Evolutionary conservation across 306 rosid species (phyloP), one percentile per base, ranked within the genome.

Genomic region (Trifolium repens): DNA sequence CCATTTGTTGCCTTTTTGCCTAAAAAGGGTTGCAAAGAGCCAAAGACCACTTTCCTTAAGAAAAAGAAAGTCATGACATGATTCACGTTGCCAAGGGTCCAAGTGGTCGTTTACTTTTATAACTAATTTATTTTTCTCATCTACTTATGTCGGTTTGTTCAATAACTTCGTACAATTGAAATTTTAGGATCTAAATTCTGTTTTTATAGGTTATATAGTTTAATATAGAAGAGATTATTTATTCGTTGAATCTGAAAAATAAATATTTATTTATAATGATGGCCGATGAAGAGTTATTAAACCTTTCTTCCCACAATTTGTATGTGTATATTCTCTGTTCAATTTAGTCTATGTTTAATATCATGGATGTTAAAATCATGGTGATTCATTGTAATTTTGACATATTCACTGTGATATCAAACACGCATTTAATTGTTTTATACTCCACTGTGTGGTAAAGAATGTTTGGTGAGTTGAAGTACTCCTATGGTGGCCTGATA

Each of bases 21-120:
- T n/a, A 22, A 9, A 37, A 67, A 67, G 58, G 17, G 40, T 24
- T 47, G 34, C 70, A 24, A 44, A 0, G 10, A 47, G 47, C 75
- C 70, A 22, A 43, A 0, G 11, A 47, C 40, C 75, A 46, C 61
- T 79, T 72, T 65, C 11, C 53, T 65, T 66, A 15, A n/a, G 2
- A 6, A 1, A 5, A 1, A 19, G 8, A 19, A 40, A 26, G 49
- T 42, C 67, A 63, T 1, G 8, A 39, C 67, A 63, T 1, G 8
- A 39, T 3, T 30, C 77, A 63, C 1, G 8, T 42, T 24, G 63
- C 53, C 68, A 54, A 55, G 19, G 14, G 14, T 0, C 32, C 61
- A 54, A 57, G 9, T 76, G 32, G 2, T 65, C 7, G 32, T 75
- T 52, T 49, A 13, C 53, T 35, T 62, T 67, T 24, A 22, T 22